phyloP scores from a whole-genome alignment of 495 filamentous ascomycete genomes.

The Halenospora varia region DNA sequence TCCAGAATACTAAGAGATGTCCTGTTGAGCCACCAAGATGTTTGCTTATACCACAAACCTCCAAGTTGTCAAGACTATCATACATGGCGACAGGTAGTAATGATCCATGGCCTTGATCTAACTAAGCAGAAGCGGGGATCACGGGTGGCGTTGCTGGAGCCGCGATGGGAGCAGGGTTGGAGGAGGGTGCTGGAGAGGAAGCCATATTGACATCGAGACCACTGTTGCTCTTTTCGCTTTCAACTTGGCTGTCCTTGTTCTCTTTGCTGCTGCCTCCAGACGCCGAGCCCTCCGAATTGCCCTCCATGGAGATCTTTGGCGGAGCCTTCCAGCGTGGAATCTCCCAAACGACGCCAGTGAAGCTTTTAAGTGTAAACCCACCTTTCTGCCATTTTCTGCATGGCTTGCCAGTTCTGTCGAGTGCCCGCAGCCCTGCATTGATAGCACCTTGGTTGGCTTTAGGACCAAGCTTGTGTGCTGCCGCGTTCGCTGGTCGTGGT shows the following conservation, averaged over 20 bases:
- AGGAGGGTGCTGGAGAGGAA: conserved; percentile 20
- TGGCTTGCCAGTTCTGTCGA: conserved; percentile 84
- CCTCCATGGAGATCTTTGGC: conserved; percentile 42
- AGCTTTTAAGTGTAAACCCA: conserved; percentile 80
- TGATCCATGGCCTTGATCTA: not conserved
- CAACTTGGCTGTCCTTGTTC: conserved; percentile 63
- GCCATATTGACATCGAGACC: conserved; percentile 17
- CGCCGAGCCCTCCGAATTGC: conserved; percentile 45
- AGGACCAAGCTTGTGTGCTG: conserved; percentile 77
- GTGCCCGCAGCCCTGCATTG: conserved; percentile 89
- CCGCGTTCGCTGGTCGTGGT: conserved; percentile 47
- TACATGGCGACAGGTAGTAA: not conserved
- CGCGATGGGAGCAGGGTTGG: conserved; percentile 35
- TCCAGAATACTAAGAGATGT: not conserved
- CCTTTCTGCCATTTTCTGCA: conserved; percentile 89
- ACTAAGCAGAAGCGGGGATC: conserved; percentile 31
- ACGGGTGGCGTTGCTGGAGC: conserved; percentile 44
- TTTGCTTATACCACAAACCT: not conserved
- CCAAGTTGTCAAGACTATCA: not conserved
- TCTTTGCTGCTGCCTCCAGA: conserved; percentile 74
- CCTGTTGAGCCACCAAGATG: not conserved
- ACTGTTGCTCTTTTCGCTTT: conserved; percentile 40
- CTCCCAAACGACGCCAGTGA: conserved; percentile 86
- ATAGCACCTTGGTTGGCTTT: conserved; percentile 98
- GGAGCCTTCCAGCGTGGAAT: conserved; percentile 81